Base-by-base conservation (phyloP, 106 monocot species). In the Allium sativum region DNA sequence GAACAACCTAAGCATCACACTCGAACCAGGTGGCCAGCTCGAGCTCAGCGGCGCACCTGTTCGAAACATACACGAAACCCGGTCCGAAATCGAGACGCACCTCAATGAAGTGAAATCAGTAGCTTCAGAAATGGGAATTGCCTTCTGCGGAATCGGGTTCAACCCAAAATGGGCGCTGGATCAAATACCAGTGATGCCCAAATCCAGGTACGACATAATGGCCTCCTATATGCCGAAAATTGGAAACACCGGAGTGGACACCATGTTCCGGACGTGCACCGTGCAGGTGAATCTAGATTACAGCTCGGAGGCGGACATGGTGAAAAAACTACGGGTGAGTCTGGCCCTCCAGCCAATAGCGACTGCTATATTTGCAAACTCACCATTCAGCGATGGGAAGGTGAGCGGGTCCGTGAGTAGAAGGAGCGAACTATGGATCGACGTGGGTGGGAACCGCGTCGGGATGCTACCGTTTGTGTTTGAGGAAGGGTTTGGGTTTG, bases 401-500 rank as follows among this genome's bases (percentile, higher is more conserved):
- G 89, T 89, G 74, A 94, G 86, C 79, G 89, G 86, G 44, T 86
- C 65, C 67, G 86, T 94, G 44, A 94, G 89, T 69, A 89, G 81
- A 80, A 83, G 93, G 80, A 94, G 93, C 10, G 83, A 94, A 53
- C 65, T 85, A 7, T 94, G 93, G 93, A 81, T 85, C 1, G 89
- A 94, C 59, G 86, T 86, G 17, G 93, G 89, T 64, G 77, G 86
- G 40, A 73, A 89, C 56, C 79, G 93, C 1, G 12, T 78, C 14
- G 93, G 93, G 61, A 94, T 94, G 93, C 89, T 94, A 65, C 86
- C 93, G 64, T 94, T 94, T 74, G 89, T 94, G 53, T 94, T 94
- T 79, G 77, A 81, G 56, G 70, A 86, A 21, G 76, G 80, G 58
- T 94, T 89, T 74, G 93, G 93, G 93, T 94, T 70, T 66, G 60